Percentiles rank a stretch among this genome's conserved stretches.
Evolutionary conservation across 2,329 filamentous ascomycete genomes (phyloP).

Genomic region (Lachnellula hyalina): DNA sequence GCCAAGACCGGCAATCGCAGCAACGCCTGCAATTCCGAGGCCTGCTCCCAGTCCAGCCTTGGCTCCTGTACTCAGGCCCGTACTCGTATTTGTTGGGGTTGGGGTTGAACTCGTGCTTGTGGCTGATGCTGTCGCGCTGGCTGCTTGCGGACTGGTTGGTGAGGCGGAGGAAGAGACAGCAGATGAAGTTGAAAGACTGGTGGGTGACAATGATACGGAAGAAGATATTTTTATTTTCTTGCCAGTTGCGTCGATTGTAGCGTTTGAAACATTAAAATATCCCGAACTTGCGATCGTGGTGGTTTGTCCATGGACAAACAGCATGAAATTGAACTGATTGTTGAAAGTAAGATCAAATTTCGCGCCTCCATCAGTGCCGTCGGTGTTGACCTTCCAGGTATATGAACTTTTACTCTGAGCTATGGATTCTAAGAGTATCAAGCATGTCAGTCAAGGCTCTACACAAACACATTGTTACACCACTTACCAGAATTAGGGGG

Average conservation of each 20-base stretch:
- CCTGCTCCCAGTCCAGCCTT: neutral
- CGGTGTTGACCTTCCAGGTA: slow-evolving; percentile 3
- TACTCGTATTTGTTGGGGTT: neutral
- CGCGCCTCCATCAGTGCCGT: slow-evolving; percentile 1
- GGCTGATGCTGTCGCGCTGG: neutral
- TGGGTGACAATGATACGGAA: neutral
- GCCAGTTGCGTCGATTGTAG: slow-evolving; percentile 1
- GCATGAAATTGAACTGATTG: slow-evolving; percentile 6
- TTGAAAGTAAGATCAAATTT: slow-evolving; percentile 4
- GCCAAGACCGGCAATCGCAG: neutral
- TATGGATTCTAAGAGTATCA: neutral
- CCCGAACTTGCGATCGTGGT: neutral
- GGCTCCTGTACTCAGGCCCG: neutral
- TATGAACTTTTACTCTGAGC: neutral
- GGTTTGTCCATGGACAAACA: neutral
- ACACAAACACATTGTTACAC: neutral
- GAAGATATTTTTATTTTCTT: neutral
- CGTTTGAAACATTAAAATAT: slow-evolving; percentile 5
- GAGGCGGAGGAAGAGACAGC: neutral
- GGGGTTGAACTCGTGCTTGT: neutral
- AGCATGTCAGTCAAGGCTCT: neutral
- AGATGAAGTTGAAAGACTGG: neutral
- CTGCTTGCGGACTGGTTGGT: neutral
- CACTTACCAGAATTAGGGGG: neutral
- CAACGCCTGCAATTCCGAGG: neutral